Percentiles rank a stretch among this genome's conserved stretches.
phyloP scores from a whole-genome alignment of 257 asterid genomes.

The Forsythia suspensa region DNA sequence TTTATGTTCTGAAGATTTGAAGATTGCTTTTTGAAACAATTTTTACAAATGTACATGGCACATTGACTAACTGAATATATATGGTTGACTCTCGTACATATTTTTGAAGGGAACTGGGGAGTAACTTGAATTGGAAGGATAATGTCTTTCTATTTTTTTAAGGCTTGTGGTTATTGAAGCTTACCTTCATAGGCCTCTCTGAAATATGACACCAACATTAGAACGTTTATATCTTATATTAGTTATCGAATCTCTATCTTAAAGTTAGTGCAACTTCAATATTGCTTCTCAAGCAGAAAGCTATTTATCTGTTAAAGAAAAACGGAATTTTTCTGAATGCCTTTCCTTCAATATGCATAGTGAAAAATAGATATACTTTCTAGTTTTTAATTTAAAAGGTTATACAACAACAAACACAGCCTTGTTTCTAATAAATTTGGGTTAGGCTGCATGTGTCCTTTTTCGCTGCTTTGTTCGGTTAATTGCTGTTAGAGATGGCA shows the following conservation, averaged over 20 bases:
- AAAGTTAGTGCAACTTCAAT: background rate
- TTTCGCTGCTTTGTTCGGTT: background rate
- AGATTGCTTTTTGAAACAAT: slow-evolving; percentile 3
- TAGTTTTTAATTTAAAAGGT: background rate
- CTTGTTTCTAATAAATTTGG: background rate
- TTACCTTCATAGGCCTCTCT: background rate
- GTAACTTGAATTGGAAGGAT: background rate
- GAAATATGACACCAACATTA: background rate
- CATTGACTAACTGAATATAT: background rate
- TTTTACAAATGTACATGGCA: background rate
- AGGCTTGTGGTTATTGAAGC: background rate
- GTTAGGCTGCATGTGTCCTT: background rate
- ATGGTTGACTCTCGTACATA: background rate
- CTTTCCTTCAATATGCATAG: background rate
- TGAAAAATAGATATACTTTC: background rate
- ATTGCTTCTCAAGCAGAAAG: background rate
- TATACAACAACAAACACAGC: background rate
- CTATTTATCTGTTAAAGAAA: background rate
- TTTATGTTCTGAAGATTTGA: slow-evolving; percentile 7
- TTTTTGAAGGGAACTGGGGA: background rate
- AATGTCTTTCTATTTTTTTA: background rate
- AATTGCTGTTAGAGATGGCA: too few relatives aligned
- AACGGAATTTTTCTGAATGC: background rate
- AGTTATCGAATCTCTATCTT: background rate
- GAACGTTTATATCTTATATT: background rate